Evolutionary conservation across 208 protist genomes (phyloP).

Genomic region (Novymonas esmeraldas): DNA sequence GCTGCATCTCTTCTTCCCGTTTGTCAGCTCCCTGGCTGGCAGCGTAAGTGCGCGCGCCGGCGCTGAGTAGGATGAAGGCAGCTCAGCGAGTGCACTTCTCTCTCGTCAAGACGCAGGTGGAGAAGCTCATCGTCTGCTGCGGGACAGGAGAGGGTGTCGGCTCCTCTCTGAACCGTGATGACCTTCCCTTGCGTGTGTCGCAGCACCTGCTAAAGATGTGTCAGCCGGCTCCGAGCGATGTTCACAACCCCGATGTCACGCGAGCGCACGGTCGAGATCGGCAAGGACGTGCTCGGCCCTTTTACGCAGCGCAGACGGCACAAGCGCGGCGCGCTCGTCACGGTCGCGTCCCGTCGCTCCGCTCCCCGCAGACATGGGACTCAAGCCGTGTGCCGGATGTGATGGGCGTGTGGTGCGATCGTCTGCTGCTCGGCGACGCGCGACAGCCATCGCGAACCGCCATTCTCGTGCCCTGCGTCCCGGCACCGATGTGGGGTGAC

Average conservation of each 20-base stretch:
- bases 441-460: constrained; percentile 53
- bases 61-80: too few relatives aligned
- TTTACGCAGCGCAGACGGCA: constrained; percentile 30
- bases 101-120: constrained; percentile 27
- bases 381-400: constrained; percentile 66
- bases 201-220: constrained; percentile 58
- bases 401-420: constrained; percentile 85
- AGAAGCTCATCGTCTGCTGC: constrained; percentile 68
- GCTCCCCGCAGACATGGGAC: constrained; percentile 78
- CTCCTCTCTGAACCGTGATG: constrained; percentile 29
- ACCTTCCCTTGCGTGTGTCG: constrained; percentile 43
- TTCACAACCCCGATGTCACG: constrained; percentile 67
- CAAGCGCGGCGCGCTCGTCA: constrained; percentile 4
- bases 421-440: constrained; percentile 73
- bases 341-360: constrained; percentile 16
- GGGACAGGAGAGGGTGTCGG: constrained; percentile 32
- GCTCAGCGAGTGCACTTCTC: constrained; percentile 34
- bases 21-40: background rate
- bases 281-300: constrained; percentile 47
- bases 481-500: constrained; percentile 40
- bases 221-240: constrained; percentile 63
- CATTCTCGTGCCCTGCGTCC: constrained; percentile 69
- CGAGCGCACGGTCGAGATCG: constrained; percentile 58
- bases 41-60: background rate
- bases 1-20: background rate